Evolutionary conservation across 129 eudicot species (phyloP).

Genomic region (Flaveria bidentis): DNA sequence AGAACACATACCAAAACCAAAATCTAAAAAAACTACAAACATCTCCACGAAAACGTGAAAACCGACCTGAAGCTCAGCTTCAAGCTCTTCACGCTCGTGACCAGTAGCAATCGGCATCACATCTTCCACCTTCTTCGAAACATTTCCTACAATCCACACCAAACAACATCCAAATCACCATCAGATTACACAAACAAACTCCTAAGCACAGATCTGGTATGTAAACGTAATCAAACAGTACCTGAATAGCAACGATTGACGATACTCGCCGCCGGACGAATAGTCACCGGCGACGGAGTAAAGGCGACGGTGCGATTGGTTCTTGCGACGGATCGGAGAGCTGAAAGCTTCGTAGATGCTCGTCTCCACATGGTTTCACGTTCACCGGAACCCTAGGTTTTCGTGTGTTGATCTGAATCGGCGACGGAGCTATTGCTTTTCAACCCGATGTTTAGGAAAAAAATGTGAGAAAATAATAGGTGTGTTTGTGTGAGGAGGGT

Average conservation of each 20-base stretch:
- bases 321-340: slow-evolving; percentile 35
- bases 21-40: not conserved
- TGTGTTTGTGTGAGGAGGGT: slow-evolving; percentile 1
- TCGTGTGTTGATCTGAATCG: slow-evolving; percentile 36
- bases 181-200: not conserved
- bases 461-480: not conserved
- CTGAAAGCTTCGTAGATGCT: slow-evolving; percentile 29
- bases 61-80: slow-evolving; percentile 61
- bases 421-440: slow-evolving; percentile 27
- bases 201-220: slow-evolving; percentile 26
- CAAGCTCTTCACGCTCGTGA: slow-evolving; percentile 76
- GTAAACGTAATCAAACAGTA: not conserved
- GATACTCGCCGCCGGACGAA: slow-evolving; percentile 26
- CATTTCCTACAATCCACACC: slow-evolving; percentile 26
- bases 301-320: slow-evolving; percentile 30
- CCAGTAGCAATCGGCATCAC: slow-evolving; percentile 77
- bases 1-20: not conserved
- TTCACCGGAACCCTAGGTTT: slow-evolving; percentile 45
- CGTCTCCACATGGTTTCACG: slow-evolving; percentile 39
- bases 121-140: slow-evolving; percentile 46
- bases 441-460: slow-evolving; percentile 4
- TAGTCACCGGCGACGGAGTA: slow-evolving; percentile 18
- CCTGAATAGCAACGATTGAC: slow-evolving; percentile 39
- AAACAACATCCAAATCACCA: slow-evolving; percentile 13
- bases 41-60: not conserved